A percentile compares a stretch with the other conserved stretches of the same genome.
Evolutionary conservation across 768 basidiomycete genomes (phyloP).

Genomic region (Panaeolus papilionaceus): DNA sequence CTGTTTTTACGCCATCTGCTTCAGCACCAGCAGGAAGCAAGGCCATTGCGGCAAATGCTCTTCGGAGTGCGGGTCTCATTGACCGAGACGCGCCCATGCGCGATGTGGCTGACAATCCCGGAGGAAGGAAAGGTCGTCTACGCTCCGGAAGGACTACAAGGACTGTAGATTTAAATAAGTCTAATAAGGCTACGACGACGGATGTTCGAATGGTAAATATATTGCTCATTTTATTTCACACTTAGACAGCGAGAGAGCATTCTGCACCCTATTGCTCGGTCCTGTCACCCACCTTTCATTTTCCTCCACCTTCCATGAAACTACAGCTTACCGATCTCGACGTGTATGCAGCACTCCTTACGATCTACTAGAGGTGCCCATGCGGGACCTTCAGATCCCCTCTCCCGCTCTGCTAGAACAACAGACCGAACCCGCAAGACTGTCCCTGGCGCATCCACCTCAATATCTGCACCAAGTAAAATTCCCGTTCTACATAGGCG

Average conservation of each 20-base stretch:
- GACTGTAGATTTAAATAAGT: conserved; percentile 64
- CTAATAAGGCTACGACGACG: conserved; percentile 60
- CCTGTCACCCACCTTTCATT: conserved; percentile 44
- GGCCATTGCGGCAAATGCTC: conserved; percentile 62
- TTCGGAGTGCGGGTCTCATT: conserved; percentile 77
- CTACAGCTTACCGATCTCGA: conserved; percentile 44
- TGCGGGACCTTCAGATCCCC: conserved; percentile 53
- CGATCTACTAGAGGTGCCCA: conserved; percentile 40
- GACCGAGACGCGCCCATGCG: conserved; percentile 81
- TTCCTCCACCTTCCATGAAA: conserved; percentile 40
- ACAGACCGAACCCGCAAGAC: conserved; percentile 65
- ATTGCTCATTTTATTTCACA: conserved; percentile 39
- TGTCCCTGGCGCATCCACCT: conserved; percentile 32
- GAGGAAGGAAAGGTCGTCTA: conserved; percentile 76
- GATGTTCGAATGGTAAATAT: conserved; percentile 73
- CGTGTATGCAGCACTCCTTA: conserved; percentile 39
- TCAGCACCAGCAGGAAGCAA: conserved; percentile 60
- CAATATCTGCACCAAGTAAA: conserved; percentile 25
- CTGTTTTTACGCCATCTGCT: conserved; percentile 65
- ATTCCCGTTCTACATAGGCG: conserved; percentile 31
- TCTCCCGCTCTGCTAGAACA: conserved; percentile 53
- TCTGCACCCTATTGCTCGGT: conserved; percentile 37
- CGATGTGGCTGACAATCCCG: conserved; percentile 70
- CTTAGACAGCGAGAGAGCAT: conserved; percentile 37
- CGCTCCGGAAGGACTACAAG: conserved; percentile 62